Base-by-base conservation (phyloP, 345 rosid genomes). In the Sonneratia alba region DNA sequence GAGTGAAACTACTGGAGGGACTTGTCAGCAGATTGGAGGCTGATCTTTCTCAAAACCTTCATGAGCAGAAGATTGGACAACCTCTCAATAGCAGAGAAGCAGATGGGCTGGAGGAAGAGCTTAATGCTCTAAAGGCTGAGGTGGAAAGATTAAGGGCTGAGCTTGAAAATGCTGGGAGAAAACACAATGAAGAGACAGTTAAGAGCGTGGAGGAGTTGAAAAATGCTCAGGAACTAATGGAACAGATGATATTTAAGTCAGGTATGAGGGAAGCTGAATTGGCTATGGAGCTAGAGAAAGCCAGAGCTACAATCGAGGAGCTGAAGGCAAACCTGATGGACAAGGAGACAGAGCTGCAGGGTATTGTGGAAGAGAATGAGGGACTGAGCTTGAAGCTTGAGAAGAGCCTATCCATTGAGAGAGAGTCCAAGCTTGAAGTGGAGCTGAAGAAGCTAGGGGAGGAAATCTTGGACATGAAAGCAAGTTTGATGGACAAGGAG, bases 281-380 rank as follows among this genome's bases (percentile, higher is more conserved):
- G n/a, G 86, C 79, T 74, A 84, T 81, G 18, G 91, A 90, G 68
- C 19, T 86, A 70, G 79, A 84, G 76, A 86, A 83, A 59, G 83
- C 88, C 34, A 88, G 81, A 69, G 75, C 81, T 7, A 81, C 77
- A 69, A 80, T 90, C 66, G 91, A 90, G 24, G 89, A 88, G 73
- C 78, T 95, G 80, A 90, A 86, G 76, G 93, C 87, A 3, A 86
- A 81, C 69, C 79, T 95, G 69, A 87, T 95, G 92, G 97, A 90
- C 53, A 95, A 91, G 80, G 99, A 95, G 81, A 83, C 91, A 51
- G 93, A 87, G 75, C 65, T 90, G 75, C 92, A 90, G 71, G 87
- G 89, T 21, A 74, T 89, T 51, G 83, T 90, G 5, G 93, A 91
- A 79, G 97, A 95, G 85, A 95, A 85, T 63, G 90, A 91, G 67